Percentiles rank a stretch among this genome's conserved stretches.
phyloP scores from a whole-genome alignment of 441 rosid genomes.

The Croton setiger region DNA sequence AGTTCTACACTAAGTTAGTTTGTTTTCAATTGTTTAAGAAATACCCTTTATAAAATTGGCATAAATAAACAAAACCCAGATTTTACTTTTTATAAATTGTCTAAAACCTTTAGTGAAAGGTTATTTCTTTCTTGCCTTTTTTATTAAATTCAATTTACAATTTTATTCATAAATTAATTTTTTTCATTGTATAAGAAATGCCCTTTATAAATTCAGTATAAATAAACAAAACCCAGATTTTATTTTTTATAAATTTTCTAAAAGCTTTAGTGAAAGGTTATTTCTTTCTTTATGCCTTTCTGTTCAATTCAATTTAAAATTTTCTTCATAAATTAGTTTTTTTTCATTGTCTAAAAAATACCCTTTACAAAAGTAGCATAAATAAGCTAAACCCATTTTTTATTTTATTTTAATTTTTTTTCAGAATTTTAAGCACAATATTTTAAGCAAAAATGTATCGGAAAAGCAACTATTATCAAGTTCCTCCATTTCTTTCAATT shows the following conservation, averaged over 20 bases:
- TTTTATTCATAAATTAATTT: not conserved
- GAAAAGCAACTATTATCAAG: too few species aligned
- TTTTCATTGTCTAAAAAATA: not conserved
- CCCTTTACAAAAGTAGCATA: not conserved
- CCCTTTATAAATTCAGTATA: not conserved
- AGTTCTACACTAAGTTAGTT: not conserved
- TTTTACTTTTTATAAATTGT: not conserved
- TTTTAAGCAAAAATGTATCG: too few species aligned
- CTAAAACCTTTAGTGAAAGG: conserved; percentile 6
- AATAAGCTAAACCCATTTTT: too few species aligned
- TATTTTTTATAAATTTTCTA: not conserved
- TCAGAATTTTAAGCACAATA: too few species aligned
- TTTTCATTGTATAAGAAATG: not conserved
- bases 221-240: too few species aligned
- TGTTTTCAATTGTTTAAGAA: not conserved
- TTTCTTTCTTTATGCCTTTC: not conserved
- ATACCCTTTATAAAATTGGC: too few species aligned
- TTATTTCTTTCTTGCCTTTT: not conserved
- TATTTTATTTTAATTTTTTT: too few species aligned
- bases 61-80: too few species aligned
- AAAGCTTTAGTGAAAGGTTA: conserved; percentile 14
- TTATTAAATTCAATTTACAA: conserved; percentile 4
- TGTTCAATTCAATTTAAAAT: conserved; percentile 5
- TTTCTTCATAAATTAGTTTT: not conserved
- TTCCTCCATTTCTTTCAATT: not conserved